Percentiles rank a stretch among this genome's conserved stretches.
Evolutionary conservation across 352 stramenopile genomes (phyloP).

Genomic region (Globisporangium cylindrosporum): DNA sequence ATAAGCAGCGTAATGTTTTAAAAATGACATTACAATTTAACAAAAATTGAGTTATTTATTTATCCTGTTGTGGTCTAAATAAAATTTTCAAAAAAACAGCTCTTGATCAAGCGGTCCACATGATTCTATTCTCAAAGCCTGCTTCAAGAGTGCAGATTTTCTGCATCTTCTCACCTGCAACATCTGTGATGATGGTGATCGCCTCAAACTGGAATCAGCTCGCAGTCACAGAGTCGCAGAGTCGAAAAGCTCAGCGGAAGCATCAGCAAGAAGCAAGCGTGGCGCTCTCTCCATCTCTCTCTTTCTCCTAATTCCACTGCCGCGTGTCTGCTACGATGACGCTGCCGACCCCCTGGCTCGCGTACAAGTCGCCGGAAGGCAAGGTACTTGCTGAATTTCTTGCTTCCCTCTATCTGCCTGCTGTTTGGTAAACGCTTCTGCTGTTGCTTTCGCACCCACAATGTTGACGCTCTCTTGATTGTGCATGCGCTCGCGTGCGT

Average conservation of each 20-base stretch:
- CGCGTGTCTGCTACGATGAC: conserved; percentile 44
- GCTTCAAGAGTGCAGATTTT: too few species aligned
- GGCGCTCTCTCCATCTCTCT: neutral
- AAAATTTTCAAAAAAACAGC: too few species aligned
- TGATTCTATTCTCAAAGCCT: too few species aligned
- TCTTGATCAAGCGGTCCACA: too few species aligned
- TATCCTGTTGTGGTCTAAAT: too few species aligned
- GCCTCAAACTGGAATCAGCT: neutral
- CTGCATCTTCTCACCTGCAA: too few species aligned
- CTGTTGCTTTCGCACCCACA: neutral
- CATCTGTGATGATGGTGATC: neutral
- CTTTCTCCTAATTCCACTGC: neutral
- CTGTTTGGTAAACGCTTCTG: neutral
- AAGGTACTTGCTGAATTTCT: conserved; percentile 43
- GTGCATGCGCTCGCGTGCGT: neutral
- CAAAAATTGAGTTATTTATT: too few species aligned
- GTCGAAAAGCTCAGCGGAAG: neutral
- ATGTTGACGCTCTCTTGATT: neutral
- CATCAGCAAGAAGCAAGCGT: neutral
- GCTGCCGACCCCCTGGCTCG: conserved; percentile 70
- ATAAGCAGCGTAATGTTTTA: too few species aligned
- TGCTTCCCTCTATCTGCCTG: neutral
- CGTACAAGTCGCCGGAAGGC: conserved; percentile 86
- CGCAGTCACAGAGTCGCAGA: neutral
- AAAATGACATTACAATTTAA: too few species aligned